Percentiles rank a stretch among this genome's conserved stretches.
These are phyloP conservation scores for Coemansia sp. DNA, from an alignment of 192 early-diverging fungal species.

Conservation along the genomic window DNA sequence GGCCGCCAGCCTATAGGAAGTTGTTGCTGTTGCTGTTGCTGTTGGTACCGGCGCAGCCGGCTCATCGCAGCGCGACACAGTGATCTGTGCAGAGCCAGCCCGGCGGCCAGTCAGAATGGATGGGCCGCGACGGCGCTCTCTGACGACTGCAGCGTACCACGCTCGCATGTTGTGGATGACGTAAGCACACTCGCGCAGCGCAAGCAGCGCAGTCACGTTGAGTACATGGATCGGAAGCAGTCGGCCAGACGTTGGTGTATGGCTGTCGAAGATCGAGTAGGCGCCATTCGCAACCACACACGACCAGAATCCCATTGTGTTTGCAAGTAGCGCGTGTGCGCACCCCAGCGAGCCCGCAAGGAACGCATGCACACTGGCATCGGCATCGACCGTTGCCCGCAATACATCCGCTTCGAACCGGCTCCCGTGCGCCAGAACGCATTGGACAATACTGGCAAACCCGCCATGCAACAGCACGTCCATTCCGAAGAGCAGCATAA, in stretches of 20 bases:
- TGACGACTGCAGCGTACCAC: constrained; percentile 40
- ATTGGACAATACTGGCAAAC: neutral
- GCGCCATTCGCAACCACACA: neutral
- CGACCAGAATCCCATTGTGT: neutral
- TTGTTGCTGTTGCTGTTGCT: neutral
- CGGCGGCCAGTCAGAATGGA: constrained; percentile 10
- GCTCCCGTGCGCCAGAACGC: neutral
- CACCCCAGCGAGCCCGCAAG: neutral
- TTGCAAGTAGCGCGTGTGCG: neutral
- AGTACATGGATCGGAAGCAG: constrained; percentile 33
- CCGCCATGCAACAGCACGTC: constrained; percentile 6
- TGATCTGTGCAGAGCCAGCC: neutral
- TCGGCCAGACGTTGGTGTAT: neutral
- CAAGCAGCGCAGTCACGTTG: constrained; percentile 16
- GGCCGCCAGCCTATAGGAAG: neutral
- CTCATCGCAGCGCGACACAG: neutral
- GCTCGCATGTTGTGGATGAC: constrained; percentile 35
- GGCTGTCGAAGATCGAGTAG: neutral
- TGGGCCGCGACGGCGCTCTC: constrained; percentile 37
- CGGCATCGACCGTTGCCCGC: neutral
- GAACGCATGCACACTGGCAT: neutral
- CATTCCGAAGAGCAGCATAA: constrained; percentile 3
- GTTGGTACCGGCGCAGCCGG: neutral
- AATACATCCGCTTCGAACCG: neutral
- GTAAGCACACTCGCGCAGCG: constrained; percentile 29